Base-by-base conservation (phyloP, 1,139 yeast genomes). In the Tardiomyces blankii region DNA sequence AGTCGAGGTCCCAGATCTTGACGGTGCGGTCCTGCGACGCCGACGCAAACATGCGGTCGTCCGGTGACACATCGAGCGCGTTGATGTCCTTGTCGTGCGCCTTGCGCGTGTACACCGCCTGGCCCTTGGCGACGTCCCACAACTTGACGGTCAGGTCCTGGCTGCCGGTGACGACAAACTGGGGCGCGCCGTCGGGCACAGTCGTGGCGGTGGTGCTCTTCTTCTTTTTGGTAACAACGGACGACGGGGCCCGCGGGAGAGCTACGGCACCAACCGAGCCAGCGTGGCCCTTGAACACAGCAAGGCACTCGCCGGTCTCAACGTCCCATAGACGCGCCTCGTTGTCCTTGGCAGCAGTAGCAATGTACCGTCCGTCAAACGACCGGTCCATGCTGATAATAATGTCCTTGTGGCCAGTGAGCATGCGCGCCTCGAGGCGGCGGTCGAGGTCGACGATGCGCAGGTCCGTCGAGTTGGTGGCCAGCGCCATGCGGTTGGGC, bases 41-140 rank as follows among this genome's bases (percentile, higher is more conserved):
- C 3, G 96, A 83, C 1, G 96, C 97, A 59, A 91, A 80, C 50
- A 73, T 71, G 53, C 82, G 83, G 64, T 91, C 94, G 58, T 89
- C 88, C 12, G 96, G 95, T 6, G 96, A 75, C 2, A 91, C 72
- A 53, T 87, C 96, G 44, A 93, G 68, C 2, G 93, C 77, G 59
- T 91, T 93, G 49, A 91, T 89, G 63, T 91, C 96, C 63, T 91
- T 91, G 46, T 91, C 98, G 63, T 91, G 99, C 0, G 96, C 98
- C 59, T 91, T 78, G 69, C 96, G 77, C 0, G 98, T 91, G 64
- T 82, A 91, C 42, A 79, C 82, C 2, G 96, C 81, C 44, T 48
- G 54, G 47, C 58, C 47, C 67, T 68, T 14, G 88, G 93, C 54
- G 28, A 86, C 73, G 43, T 72, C 72, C 98, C 98, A 91, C 64